phyloP scores from a whole-genome alignment of 2,329 filamentous ascomycete genomes.

The Alternaria burnsii region DNA sequence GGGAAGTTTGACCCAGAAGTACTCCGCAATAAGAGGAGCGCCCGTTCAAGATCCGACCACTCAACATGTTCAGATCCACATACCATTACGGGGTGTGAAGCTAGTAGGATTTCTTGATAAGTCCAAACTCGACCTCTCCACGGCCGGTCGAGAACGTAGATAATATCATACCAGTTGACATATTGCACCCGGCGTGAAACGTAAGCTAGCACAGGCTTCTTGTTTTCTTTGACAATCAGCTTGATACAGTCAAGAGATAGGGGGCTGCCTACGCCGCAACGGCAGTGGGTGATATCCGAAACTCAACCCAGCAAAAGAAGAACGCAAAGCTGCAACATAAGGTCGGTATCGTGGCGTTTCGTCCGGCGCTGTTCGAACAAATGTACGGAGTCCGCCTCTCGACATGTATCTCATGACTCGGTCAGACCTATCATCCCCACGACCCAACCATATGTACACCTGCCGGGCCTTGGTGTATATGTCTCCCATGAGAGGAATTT shows the following conservation, averaged over 20 bases:
- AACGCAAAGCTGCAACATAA: neutral
- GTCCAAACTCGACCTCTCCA: neutral
- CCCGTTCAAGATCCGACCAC: neutral
- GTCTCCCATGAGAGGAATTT: neutral
- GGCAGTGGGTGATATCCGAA: neutral
- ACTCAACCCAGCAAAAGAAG: neutral
- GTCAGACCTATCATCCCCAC: too few relatives aligned
- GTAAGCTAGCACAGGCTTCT: neutral
- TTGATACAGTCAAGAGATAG: neutral
- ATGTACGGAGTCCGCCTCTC: neutral
- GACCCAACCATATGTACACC: too few relatives aligned
- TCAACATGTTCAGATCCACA: neutral
- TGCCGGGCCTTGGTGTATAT: neutral
- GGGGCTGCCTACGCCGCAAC: neutral
- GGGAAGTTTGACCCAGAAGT: too few relatives aligned
- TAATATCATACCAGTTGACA: neutral
- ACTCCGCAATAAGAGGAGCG: accelerated
- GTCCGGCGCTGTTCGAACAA: neutral
- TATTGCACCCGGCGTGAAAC: neutral
- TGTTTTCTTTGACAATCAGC: neutral
- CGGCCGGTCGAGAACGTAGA: neutral
- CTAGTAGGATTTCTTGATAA: neutral
- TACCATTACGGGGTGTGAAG: neutral
- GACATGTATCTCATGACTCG: neutral
- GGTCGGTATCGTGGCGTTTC: neutral